Conservation (phyloP, 352 stramenopile species). For the Achlya hypogyna region DNA sequence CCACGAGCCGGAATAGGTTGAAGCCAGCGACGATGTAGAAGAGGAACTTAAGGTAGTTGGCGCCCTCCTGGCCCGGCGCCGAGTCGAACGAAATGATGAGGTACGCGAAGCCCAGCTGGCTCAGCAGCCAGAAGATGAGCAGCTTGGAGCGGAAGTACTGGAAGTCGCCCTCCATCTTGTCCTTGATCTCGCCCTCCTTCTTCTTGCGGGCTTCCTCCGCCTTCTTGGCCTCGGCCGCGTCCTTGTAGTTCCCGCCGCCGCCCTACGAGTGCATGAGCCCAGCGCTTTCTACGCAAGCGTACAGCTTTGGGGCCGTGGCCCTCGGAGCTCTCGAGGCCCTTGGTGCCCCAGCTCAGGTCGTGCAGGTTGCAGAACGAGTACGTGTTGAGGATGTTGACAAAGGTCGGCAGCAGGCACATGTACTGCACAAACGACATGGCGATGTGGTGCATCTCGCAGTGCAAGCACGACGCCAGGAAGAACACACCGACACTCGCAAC, state of each 20-base stretch:
- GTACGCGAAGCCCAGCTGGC: slow-evolving; percentile 25
- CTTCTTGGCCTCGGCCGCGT: slow-evolving; percentile 21
- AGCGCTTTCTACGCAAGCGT: background rate
- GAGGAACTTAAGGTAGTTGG: slow-evolving; percentile 22
- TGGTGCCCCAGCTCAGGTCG: slow-evolving; percentile 29
- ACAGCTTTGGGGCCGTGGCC: slow-evolving; percentile 19
- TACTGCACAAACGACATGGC: slow-evolving; percentile 21
- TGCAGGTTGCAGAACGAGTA: slow-evolving; percentile 33
- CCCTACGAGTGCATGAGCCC: background rate
- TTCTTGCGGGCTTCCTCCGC: slow-evolving; percentile 21
- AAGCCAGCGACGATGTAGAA: slow-evolving; percentile 22
- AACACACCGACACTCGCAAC: slow-evolving; percentile 19
- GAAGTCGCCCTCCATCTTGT: slow-evolving; percentile 26
- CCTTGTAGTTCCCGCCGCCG: slow-evolving; percentile 19
- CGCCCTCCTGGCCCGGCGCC: slow-evolving; percentile 24
- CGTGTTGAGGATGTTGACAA: slow-evolving; percentile 31
- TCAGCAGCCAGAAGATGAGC: slow-evolving; percentile 26
- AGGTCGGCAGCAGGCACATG: slow-evolving; percentile 24
- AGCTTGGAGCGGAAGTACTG: slow-evolving; percentile 26
- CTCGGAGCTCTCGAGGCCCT: slow-evolving; percentile 21
- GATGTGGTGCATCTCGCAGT: slow-evolving; percentile 23
- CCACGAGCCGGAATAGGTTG: slow-evolving; percentile 19
- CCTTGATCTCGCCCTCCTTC: slow-evolving; percentile 24
- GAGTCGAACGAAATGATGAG: slow-evolving; percentile 62
- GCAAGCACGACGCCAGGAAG: slow-evolving; percentile 19